phyloP scores from a whole-genome alignment of 1,284 basidiomycete genomes.

The Ganoderma lucidum region DNA sequence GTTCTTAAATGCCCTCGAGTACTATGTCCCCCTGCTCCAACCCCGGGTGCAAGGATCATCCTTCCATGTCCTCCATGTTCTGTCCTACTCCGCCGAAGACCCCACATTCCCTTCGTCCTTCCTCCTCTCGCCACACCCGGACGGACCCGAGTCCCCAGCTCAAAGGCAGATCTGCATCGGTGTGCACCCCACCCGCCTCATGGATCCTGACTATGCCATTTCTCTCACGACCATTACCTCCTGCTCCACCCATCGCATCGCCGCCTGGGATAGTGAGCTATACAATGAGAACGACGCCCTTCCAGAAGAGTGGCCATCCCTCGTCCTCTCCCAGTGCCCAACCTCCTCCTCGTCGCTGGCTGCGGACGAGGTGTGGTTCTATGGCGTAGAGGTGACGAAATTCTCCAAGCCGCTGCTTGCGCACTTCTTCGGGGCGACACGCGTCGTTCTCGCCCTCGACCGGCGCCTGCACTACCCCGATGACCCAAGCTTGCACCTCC shows the following conservation, averaged over 20 bases:
- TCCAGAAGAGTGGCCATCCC: not conserved
- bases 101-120: not conserved
- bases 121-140: not conserved
- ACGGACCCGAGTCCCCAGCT: not conserved
- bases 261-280: not conserved
- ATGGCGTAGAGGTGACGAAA: not conserved
- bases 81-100: not conserved
- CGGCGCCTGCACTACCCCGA: too few relatives aligned
- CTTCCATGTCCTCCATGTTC: conserved; percentile 9
- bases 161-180: conserved; percentile 1
- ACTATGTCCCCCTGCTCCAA: conserved; percentile 11
- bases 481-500: not conserved
- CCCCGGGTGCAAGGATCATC: not conserved
- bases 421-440: not conserved
- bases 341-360: not conserved
- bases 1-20: not conserved
- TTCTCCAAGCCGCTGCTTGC: not conserved
- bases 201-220: not conserved
- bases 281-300: too few relatives aligned
- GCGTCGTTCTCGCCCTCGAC: not conserved
- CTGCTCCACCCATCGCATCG: conserved; percentile 7
- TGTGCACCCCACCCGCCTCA: conserved; percentile 3
- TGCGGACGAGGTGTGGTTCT: conserved; percentile 11
- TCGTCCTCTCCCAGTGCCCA: not conserved
- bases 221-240: conserved; percentile 4